A percentile compares a stretch with the other conserved stretches of the same genome.
phyloP scores from a whole-genome alignment of 176 grass and related monocot species.

The Tillandsia fasciculata region DNA sequence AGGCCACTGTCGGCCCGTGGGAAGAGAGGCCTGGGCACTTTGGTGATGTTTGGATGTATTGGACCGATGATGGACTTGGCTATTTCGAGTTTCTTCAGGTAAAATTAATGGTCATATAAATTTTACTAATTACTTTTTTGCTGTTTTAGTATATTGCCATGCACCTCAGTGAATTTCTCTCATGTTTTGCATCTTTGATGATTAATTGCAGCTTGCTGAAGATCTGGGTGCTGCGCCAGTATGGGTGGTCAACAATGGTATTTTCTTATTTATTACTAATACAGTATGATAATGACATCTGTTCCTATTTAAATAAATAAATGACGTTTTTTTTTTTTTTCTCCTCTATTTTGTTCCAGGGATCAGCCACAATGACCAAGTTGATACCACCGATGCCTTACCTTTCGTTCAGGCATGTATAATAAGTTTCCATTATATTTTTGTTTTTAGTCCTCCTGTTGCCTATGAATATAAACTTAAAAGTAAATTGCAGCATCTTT shows the following conservation, averaged over 20 bases:
- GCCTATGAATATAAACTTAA: neutral
- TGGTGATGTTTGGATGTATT: conserved; percentile 86
- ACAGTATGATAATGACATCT: neutral
- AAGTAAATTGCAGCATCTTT: neutral
- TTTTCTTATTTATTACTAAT: conserved; percentile 7
- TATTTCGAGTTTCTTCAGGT: conserved; percentile 97
- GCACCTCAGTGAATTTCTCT: neutral
- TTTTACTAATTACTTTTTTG: neutral
- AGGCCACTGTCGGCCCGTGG: conserved; percentile 63
- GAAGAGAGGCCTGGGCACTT: conserved; percentile 93
- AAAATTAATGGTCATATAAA: conserved; percentile 7
- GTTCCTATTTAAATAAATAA: conserved; percentile 6
- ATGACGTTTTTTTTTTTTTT: neutral
- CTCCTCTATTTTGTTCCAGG: conserved; percentile 29
- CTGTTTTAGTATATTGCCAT: neutral
- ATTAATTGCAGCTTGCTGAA: conserved; percentile 56
- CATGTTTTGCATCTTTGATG: conserved; percentile 9
- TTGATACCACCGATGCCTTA: conserved; percentile 24
- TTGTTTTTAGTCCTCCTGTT: neutral
- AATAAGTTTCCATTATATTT: neutral
- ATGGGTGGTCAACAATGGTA: conserved; percentile 98
- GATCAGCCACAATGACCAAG: conserved; percentile 46
- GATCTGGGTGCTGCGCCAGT: conserved; percentile 60
- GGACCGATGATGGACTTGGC: conserved; percentile 95
- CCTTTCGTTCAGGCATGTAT: conserved; percentile 52